Conservation (phyloP, 2,329 filamentous ascomycete genomes). For the Zymoseptoria passerinii region DNA sequence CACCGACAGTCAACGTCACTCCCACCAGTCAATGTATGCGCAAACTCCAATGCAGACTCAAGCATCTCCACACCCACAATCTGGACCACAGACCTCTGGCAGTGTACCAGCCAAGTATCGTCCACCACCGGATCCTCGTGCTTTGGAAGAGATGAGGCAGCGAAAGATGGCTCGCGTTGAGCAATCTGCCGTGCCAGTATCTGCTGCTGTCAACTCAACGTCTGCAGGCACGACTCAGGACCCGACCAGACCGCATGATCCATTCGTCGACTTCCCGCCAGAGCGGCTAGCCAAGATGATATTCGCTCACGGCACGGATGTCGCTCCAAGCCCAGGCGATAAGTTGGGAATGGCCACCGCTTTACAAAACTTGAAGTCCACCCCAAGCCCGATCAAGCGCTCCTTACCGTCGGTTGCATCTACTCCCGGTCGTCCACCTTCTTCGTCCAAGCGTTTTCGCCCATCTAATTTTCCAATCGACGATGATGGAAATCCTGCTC, state of each 20-base stretch:
- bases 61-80: neutral
- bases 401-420: neutral
- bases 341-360: neutral
- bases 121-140: neutral
- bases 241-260: neutral
- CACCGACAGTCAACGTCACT: neutral
- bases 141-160: neutral
- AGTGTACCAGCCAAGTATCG: neutral
- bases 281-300: neutral
- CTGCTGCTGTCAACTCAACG: neutral
- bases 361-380: neutral
- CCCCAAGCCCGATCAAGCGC: neutral
- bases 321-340: neutral
- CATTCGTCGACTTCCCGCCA: neutral
- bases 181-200: neutral
- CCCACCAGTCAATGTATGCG: neutral
- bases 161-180: neutral
- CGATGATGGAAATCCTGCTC: neutral
- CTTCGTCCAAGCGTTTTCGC: neutral
- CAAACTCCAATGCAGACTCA: neutral
- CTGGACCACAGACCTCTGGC: neutral
- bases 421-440: neutral
- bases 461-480: neutral
- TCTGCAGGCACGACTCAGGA: neutral
- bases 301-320: neutral